Base-by-base conservation (phyloP, 192 early-diverging fungal species). In the Linnemannia hyalina region DNA sequence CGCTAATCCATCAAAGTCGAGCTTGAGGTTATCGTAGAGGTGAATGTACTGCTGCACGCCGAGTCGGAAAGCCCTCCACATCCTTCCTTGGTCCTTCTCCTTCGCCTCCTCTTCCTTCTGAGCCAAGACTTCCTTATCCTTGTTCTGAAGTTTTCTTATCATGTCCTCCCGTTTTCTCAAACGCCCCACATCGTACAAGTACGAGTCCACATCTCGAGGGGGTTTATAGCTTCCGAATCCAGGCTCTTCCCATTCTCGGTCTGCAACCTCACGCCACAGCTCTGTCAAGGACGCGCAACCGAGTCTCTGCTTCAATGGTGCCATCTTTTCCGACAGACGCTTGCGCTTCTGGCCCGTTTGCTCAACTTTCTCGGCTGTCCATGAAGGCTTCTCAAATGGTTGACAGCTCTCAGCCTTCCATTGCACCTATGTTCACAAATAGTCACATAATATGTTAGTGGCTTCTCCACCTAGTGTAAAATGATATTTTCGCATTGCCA, bases 331-430 rank as follows among this genome's bases (percentile, higher is more conserved):
- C n/a, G 86, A 76, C 15, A 91, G 65, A 69, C 89, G 82, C 36
- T 74, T 78, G 20, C 88, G 87, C 72, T 83, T 83, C 11, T 9
- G 32, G 9, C 29, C n/a, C 2, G 77, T 71, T 7, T 80, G 81
- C 6, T 91, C 80, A 16, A 92, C 77, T 36, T 87, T 88, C 4
- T 83, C 81, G 2, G 92, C 77, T 6, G 89, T 74, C 70, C 92
- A 69, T 15, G 90, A 74, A 18, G 83, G 73, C 32, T 80, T 83
- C 77, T 97, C 96, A 87, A 97, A 96, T 10, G 92, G 79, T 55
- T 90, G 89, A 87, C 97, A 98, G 13, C 91, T 93, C 70, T 92
- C 93, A 60, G 93, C 89, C 77, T 98, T 98, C 97, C 97, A 97
- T 80, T 91, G 90, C 26, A 93, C 91, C 93, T 94, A 77, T 60